A percentile compares a stretch with the other conserved stretches of the same genome.
phyloP scores from a whole-genome alignment of 495 filamentous ascomycete genomes.

The Aspergillus indologenus region DNA sequence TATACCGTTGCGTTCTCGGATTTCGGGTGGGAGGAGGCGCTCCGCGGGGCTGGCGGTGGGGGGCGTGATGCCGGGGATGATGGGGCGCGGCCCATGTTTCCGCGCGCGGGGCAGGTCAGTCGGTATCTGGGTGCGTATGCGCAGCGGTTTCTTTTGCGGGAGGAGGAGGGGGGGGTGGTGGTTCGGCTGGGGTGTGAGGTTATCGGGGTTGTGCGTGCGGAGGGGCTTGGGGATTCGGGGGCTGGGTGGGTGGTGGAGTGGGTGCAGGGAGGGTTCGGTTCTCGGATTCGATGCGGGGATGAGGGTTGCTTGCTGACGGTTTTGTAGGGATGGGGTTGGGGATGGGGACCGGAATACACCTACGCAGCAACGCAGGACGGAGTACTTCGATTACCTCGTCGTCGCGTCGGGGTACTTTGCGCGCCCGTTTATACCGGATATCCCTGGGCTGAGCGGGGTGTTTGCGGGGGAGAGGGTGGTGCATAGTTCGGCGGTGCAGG shows the following conservation, averaged over 20 bases:
- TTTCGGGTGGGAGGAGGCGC: slow-evolving; percentile 59
- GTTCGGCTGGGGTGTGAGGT: slow-evolving; percentile 56
- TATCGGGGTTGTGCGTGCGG: no score
- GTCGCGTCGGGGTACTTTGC: slow-evolving; percentile 78
- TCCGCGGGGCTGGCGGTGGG: slow-evolving; percentile 68
- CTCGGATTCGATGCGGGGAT: slow-evolving; percentile 8
- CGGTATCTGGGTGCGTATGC: slow-evolving; percentile 65
- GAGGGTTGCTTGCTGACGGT: no score
- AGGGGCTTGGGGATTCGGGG: slow-evolving; percentile 29
- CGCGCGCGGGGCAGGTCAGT: slow-evolving; percentile 73
- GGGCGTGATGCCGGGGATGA: slow-evolving; percentile 35
- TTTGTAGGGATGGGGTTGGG: no score
- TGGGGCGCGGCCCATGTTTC: slow-evolving; percentile 56
- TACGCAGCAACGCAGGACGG: slow-evolving; percentile 9
- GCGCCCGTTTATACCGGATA: slow-evolving; percentile 51
- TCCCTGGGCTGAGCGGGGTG: slow-evolving; percentile 34
- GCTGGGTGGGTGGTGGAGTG: slow-evolving; percentile 55
- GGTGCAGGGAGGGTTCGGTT: slow-evolving; percentile 25
- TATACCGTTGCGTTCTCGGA: slow-evolving; percentile 81
- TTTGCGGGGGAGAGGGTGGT: slow-evolving; percentile 37
- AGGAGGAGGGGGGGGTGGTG: no score
- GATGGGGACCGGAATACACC: no score
- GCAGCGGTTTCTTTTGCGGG: slow-evolving; percentile 54
- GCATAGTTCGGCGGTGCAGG: no score
- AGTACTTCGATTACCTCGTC: slow-evolving; percentile 68